Percentiles rank a stretch among this genome's conserved stretches.
These are phyloP conservation scores for Dioscorea cayenensis DNA, from an alignment of 116 monocot species.

Conservation along the genomic window DNA sequence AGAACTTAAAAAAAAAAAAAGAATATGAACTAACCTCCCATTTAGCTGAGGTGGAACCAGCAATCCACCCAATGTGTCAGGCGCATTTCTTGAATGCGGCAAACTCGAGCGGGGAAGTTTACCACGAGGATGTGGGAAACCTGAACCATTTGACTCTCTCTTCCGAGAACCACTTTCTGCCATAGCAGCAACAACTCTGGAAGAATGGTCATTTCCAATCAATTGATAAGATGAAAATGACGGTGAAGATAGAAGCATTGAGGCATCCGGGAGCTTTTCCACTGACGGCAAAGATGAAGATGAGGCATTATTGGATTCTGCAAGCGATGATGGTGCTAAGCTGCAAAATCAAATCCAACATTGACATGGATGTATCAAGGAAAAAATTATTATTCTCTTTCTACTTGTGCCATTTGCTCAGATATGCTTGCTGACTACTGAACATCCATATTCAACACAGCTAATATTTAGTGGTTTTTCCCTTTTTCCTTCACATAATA, in stretches of 20 bases:
- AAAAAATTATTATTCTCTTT: no score
- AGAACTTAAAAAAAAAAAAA: background rate
- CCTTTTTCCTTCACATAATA: no score
- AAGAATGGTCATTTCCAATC: constrained; percentile 25
- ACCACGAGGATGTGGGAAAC: constrained; percentile 14
- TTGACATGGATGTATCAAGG: background rate
- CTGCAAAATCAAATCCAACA: background rate
- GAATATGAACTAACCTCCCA: constrained; percentile 59
- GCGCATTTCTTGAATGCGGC: constrained; percentile 28
- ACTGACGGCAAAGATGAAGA: constrained; percentile 23
- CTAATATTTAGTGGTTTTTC: no score
- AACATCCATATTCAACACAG: no score
- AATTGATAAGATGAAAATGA: constrained; percentile 25
- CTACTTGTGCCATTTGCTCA: no score
- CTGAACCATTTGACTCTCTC: constrained; percentile 68
- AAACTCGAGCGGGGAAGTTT: constrained; percentile 47
- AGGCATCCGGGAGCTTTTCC: constrained; percentile 56
- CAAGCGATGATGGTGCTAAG: constrained; percentile 2
- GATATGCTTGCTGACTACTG: no score
- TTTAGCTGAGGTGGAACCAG: constrained; percentile 81
- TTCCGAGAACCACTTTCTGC: constrained; percentile 46
- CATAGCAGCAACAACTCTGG: constrained; percentile 38
- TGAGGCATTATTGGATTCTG: background rate
- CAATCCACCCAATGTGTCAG: constrained; percentile 20
- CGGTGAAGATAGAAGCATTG: constrained; percentile 48